phyloP scores from a whole-genome alignment of 176 grass and related monocot genomes.

The Avena eriantha region DNA sequence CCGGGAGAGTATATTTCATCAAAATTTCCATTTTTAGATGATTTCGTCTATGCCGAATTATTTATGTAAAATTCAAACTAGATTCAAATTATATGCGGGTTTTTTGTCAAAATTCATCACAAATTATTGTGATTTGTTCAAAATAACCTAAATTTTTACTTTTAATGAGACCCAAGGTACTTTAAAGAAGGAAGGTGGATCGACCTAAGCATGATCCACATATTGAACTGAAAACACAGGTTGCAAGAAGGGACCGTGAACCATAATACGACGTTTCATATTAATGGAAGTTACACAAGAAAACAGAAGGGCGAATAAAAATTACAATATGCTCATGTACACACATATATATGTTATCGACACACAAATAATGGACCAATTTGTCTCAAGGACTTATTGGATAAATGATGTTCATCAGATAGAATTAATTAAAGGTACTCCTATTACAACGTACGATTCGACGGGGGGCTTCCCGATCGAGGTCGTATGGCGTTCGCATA shows the following conservation, averaged over 20 bases:
- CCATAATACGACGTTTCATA: background rate
- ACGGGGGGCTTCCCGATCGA: constrained; percentile 48
- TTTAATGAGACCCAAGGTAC: background rate
- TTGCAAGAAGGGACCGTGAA: background rate
- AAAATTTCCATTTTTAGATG: too few species aligned
- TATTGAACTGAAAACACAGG: constrained; percentile 22
- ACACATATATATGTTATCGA: constrained; percentile 42
- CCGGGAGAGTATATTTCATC: too few species aligned
- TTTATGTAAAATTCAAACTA: too few species aligned
- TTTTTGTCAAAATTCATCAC: too few species aligned
- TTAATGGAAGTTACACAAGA: background rate
- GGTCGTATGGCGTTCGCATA: constrained; percentile 26
- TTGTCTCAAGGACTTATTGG: constrained; percentile 48
- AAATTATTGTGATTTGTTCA: too few species aligned
- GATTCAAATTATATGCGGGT: too few species aligned
- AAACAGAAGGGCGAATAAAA: constrained; percentile 30
- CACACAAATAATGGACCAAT: constrained; percentile 40
- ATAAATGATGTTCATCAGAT: constrained; percentile 34
- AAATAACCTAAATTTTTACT: background rate
- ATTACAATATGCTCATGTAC: constrained; percentile 50
- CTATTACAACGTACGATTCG: constrained; percentile 46
- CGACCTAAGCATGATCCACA: background rate
- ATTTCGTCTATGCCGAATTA: too few species aligned
- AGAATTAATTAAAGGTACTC: constrained; percentile 41
- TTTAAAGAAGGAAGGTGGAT: background rate